Conservation (phyloP, 208 protist genomes). For the Plasmodiophora brassicae region DNA sequence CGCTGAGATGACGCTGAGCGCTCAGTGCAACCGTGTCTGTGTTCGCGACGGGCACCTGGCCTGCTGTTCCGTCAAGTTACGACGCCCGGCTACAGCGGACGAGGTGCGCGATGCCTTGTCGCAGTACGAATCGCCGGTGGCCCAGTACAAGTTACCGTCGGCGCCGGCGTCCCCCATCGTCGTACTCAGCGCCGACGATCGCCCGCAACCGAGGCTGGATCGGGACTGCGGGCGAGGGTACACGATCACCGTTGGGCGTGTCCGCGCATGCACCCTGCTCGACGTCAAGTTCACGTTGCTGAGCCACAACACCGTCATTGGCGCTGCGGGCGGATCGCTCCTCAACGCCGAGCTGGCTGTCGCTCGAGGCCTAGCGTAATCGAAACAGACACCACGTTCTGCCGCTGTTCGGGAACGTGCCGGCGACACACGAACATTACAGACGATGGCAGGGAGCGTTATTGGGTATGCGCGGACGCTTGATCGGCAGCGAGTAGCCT, state of each 20-base stretch:
- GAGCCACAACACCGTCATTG: slow-evolving; percentile 63
- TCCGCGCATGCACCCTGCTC: slow-evolving; percentile 52
- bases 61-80: slow-evolving; percentile 55
- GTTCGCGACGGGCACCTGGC: slow-evolving; percentile 62
- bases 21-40: slow-evolving; percentile 59
- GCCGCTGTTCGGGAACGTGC: too few relatives aligned
- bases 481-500: too few relatives aligned
- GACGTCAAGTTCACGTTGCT: slow-evolving; percentile 58
- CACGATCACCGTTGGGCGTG: slow-evolving; percentile 58
- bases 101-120: slow-evolving; percentile 33
- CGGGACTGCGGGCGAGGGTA: slow-evolving; percentile 52
- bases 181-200: slow-evolving; percentile 32
- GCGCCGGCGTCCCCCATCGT: not conserved
- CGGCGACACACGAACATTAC: too few relatives aligned
- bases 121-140: slow-evolving; percentile 25
- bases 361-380: slow-evolving; percentile 47
- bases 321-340: slow-evolving; percentile 62
- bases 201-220: slow-evolving; percentile 61
- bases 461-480: too few relatives aligned
- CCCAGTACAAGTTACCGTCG: slow-evolving; percentile 36
- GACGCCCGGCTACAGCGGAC: slow-evolving; percentile 18
- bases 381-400: too few relatives aligned
- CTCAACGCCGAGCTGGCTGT: slow-evolving; percentile 61
- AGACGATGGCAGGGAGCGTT: too few relatives aligned
- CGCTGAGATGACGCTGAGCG: slow-evolving; percentile 38